Conservation (phyloP, 2,329 filamentous ascomycete genomes). For the Colletotrichum noveboracense region DNA sequence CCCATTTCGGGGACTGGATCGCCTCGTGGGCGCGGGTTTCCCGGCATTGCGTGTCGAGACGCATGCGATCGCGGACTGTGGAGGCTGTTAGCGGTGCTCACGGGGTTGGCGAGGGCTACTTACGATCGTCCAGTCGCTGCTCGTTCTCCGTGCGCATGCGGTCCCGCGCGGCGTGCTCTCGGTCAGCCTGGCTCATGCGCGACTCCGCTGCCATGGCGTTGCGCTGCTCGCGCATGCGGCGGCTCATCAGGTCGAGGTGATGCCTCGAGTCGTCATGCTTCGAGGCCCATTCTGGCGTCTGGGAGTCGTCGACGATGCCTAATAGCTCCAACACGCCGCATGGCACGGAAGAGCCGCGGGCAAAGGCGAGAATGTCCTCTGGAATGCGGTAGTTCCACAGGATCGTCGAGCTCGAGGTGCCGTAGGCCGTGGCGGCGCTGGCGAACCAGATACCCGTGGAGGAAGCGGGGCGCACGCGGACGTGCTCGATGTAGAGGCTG, state of each 20-base stretch:
- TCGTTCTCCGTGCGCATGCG: constrained; percentile 46
- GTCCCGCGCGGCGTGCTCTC: constrained; percentile 43
- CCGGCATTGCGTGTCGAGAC: constrained; percentile 43
- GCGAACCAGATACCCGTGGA: constrained; percentile 61
- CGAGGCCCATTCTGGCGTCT: constrained; percentile 61
- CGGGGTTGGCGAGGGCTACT: constrained; percentile 24
- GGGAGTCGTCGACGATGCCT: constrained; percentile 50
- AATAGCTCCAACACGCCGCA: constrained; percentile 65
- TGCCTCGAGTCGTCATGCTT: constrained; percentile 41
- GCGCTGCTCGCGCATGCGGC: constrained; percentile 43
- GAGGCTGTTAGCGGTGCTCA: background rate
- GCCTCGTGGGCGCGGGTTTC: constrained; percentile 55
- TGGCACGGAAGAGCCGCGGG: constrained; percentile 58
- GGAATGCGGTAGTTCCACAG: constrained; percentile 68
- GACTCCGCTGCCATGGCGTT: constrained; percentile 48
- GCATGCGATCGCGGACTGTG: constrained; percentile 46
- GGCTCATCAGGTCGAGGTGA: constrained; percentile 38
- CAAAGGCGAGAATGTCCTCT: constrained; percentile 53
- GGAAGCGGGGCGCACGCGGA: constrained; percentile 38
- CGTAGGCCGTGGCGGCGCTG: constrained; percentile 59
- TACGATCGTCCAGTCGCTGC: constrained; percentile 52
- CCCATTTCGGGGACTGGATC: constrained; percentile 59
- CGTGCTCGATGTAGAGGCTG: constrained; percentile 53
- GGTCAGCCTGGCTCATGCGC: constrained; percentile 46
- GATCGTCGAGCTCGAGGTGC: constrained; percentile 57